A percentile compares a stretch with the other conserved stretches of the same genome.
phyloP scores from a whole-genome alignment of 2,329 filamentous ascomycete genomes.

The Beauveria asiatica region DNA sequence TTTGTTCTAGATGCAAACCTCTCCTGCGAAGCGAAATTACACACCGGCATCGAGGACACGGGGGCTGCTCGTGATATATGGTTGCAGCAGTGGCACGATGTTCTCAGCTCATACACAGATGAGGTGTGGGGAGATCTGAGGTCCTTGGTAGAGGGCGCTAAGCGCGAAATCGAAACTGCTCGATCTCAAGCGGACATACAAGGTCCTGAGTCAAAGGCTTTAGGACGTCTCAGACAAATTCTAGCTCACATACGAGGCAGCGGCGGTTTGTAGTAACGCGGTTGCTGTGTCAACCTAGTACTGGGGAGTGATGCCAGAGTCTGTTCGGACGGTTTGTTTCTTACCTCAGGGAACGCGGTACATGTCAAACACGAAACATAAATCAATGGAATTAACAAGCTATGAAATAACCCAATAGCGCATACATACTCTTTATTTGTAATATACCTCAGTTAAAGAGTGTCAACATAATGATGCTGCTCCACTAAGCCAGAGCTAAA shows the following conservation, averaged over 20 bases:
- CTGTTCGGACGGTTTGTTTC: background rate
- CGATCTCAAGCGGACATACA: conserved; percentile 1
- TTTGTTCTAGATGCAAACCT: conserved; percentile 24
- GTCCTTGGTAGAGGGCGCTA: conserved; percentile 47
- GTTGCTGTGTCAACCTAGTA: conserved; percentile 12
- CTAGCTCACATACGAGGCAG: conserved; percentile 28
- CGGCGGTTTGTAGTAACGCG: conserved; percentile 2
- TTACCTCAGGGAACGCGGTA: too few relatives aligned
- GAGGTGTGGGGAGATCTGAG: conserved; percentile 61
- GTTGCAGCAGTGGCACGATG: conserved; percentile 47
- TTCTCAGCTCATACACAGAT: conserved; percentile 50
- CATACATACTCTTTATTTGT: too few relatives aligned
- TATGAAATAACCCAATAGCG: too few relatives aligned
- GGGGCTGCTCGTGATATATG: conserved; percentile 35
- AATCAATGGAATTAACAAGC: too few relatives aligned
- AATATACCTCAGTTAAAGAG: too few relatives aligned
- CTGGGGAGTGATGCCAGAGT: background rate
- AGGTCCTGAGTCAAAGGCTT: conserved; percentile 20
- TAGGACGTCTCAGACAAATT: conserved; percentile 28
- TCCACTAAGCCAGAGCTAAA: too few relatives aligned
- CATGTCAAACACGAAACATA: too few relatives aligned
- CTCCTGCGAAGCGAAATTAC: conserved; percentile 16
- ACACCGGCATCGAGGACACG: conserved; percentile 32
- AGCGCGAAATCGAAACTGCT: conserved; percentile 42
- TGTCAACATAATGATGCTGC: too few relatives aligned